phyloP scores from a whole-genome alignment of 2,329 filamentous ascomycete species.

The Fonsecaea nubica region DNA sequence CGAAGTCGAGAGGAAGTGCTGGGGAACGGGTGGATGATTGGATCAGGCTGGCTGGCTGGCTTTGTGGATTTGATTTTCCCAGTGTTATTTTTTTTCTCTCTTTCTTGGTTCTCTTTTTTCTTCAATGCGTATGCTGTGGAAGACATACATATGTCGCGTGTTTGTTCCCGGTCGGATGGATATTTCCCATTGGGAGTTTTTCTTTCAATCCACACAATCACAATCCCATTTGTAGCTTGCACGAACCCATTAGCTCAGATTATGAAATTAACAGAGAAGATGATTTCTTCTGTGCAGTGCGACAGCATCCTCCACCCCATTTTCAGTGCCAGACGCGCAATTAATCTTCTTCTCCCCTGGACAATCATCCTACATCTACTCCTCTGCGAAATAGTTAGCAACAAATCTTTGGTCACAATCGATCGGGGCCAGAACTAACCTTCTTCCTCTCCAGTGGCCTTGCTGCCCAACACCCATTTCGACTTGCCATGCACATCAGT shows the following conservation, averaged over 20 bases:
- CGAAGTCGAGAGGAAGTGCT: not conserved
- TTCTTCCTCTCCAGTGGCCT: conserved; percentile 52
- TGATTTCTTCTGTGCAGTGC: conserved; percentile 22
- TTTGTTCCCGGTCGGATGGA: conserved; percentile 11
- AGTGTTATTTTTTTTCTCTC: not conserved
- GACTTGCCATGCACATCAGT: conserved; percentile 54
- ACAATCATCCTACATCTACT: conserved; percentile 21
- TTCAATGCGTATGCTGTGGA: conserved; percentile 5
- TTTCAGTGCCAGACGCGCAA: conserved; percentile 18
- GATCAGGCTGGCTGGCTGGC: not conserved
- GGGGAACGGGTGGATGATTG: no score
- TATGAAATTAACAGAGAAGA: conserved; percentile 30
- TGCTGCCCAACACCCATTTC: conserved; percentile 52
- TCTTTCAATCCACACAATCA: conserved; percentile 9
- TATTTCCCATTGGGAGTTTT: not conserved
- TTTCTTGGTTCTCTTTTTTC: conserved; percentile 18
- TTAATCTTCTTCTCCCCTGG: conserved; percentile 20
- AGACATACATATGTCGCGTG: conserved; percentile 6
- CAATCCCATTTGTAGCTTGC: conserved; percentile 24
- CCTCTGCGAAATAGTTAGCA: conserved; percentile 24
- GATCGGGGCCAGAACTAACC: conserved; percentile 44
- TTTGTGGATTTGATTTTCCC: not conserved
- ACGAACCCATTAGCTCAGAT: conserved; percentile 28
- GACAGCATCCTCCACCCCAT: conserved; percentile 11
- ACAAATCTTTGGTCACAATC: not conserved